phyloP scores from a whole-genome alignment of 78 protist species.

The Emiliania huxleyi region DNA sequence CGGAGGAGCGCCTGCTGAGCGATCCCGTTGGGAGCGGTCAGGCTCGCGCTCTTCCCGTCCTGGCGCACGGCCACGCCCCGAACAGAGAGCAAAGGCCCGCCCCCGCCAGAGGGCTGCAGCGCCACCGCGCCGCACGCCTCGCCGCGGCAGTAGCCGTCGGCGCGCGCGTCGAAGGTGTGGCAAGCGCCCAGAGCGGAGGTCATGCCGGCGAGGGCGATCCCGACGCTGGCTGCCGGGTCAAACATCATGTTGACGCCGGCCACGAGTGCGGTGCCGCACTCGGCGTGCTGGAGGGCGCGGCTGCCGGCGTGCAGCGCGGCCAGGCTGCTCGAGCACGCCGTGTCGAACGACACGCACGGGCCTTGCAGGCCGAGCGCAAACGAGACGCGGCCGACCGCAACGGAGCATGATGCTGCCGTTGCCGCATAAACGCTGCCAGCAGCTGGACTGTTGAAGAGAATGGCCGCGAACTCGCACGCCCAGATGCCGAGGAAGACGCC shows the following conservation, averaged over 20 bases:
- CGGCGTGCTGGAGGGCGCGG: constrained; percentile 20
- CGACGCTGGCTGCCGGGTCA: neutral
- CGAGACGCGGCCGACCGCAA: constrained; percentile 57
- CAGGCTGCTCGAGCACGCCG: constrained; percentile 85
- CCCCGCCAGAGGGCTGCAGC: neutral
- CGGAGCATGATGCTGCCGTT: neutral
- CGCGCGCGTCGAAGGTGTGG: constrained; percentile 68
- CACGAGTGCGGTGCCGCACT: neutral
- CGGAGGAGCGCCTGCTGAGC: neutral
- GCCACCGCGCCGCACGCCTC: constrained; percentile 61
- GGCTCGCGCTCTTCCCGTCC: neutral
- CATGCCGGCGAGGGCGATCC: neutral
- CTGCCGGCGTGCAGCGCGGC: constrained; percentile 68
- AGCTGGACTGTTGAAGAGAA: neutral
- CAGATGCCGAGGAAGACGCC: neutral
- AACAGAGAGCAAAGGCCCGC: neutral
- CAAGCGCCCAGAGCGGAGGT: constrained; percentile 66
- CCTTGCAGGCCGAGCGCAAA: constrained; percentile 73
- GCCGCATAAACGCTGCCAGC: neutral
- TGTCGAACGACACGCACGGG: constrained; percentile 77
- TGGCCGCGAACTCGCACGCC: neutral
- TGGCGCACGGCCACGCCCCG: neutral
- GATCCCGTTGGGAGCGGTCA: neutral
- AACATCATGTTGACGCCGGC: neutral
- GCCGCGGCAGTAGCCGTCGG: constrained; percentile 81